Evolutionary conservation across 169 alveolate genomes (phyloP), one percentile per base, ranked within the genome.

Genomic region (Cryptosporidium ryanae): DNA sequence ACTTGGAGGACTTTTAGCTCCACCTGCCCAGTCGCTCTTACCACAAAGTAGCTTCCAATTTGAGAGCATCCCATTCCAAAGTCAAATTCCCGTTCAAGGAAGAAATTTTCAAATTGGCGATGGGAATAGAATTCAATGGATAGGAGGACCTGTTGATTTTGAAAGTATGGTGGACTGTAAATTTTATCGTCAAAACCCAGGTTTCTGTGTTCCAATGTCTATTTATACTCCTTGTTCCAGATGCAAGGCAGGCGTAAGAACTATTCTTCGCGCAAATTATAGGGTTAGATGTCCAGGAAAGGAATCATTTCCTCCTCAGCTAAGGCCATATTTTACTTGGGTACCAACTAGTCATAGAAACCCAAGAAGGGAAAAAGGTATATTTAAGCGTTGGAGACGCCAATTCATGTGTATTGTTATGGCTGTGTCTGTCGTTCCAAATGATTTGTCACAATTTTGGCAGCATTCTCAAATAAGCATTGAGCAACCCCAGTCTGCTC

Each of bases 201-300:
- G 87, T 8, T 76, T 76, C 59, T 76, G 87, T 76, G 87, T 76
- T 3, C 87, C 87, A 21, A 76, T 76, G 87, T 76, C 87, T 17
- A 59, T 76, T 8, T 76, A 59, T 61, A 76, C 87, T 38, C 87
- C 87, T 38, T 76, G 87, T 76, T 76, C 70, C 2, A 32, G 87
- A 18, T 76, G 87, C 46, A 76, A 76, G 23, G 71, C 87, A 10
- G 59, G 76, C 12, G 87, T 76, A 6, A 38, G 87, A 61, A 76
- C 87, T 2, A 59, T 76, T 76, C 38, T 76, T 76, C 57, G 87
- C 38, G 43, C 87, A n/a, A 76, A 63, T 61, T 76, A 76, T 23
- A 76, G 63, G 38, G 71, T 76, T 38, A 32, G 71, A 29, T 76
- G 87, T 23, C 87, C 87, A 8, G 87, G 87, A 5, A 55, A 32